Evolutionary conservation across 345 rosid species (phyloP).

Genomic region (Lenwebbia sp.): DNA sequence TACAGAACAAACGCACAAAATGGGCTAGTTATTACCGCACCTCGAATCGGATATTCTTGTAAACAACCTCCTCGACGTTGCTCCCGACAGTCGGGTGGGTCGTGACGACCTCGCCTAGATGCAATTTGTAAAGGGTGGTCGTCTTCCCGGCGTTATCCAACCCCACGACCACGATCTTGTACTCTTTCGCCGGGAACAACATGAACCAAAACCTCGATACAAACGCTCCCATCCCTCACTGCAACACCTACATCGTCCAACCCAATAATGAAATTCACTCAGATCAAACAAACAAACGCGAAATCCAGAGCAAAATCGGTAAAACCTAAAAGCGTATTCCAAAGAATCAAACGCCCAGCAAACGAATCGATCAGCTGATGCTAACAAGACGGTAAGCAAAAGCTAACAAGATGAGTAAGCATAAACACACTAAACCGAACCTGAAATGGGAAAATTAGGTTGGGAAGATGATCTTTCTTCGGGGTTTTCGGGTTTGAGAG

Average conservation of each 20-base stretch:
- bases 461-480: neutral
- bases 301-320: neutral
- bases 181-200: constrained; percentile 94
- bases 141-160: constrained; percentile 97
- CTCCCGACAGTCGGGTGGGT: constrained; percentile 97
- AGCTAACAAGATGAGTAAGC: neutral
- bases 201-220: constrained; percentile 88
- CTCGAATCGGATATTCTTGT: constrained; percentile 94
- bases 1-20: neutral
- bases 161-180: constrained; percentile 95
- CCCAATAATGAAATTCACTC: neutral
- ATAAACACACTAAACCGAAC: neutral
- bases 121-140: constrained; percentile 91
- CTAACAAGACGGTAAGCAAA: neutral
- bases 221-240: constrained; percentile 62
- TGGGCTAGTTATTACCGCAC: constrained; percentile 6
- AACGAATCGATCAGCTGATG: neutral
- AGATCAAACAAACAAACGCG: neutral
- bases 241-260: neutral
- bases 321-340: neutral
- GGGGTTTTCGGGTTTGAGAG: neutral
- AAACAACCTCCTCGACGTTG: constrained; percentile 94
- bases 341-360: neutral
- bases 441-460: neutral
- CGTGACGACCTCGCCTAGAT: constrained; percentile 90